phyloP scores from a whole-genome alignment of 768 basidiomycete species.

The Cubamyces lactineus region DNA sequence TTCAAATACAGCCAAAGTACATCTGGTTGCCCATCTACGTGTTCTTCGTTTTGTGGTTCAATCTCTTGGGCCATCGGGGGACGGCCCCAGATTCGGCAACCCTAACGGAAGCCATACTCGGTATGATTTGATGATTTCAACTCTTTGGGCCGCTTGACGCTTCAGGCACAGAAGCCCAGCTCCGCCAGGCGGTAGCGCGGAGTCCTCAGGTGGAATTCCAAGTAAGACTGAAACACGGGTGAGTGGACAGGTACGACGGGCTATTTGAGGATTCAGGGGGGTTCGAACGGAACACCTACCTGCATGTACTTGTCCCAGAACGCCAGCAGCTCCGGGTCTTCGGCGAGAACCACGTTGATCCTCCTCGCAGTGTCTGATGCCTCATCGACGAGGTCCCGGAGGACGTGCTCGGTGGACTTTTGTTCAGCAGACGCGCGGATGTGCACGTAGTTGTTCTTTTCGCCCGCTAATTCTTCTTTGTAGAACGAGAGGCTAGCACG shows the following conservation, averaged over 20 bases:
- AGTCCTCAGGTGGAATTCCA: conserved; percentile 13
- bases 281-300: not conserved
- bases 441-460: conserved; percentile 26
- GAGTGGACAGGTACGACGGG: not conserved
- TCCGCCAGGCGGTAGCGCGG: conserved; percentile 8
- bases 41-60: too few species aligned
- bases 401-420: not conserved
- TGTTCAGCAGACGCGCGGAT: conserved; percentile 18
- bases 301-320: conserved; percentile 9
- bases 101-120: too few species aligned
- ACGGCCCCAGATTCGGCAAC: too few species aligned
- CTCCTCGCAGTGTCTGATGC: conserved; percentile 8
- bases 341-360: not conserved
- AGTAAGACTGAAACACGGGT: not conserved
- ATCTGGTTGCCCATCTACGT: too few species aligned
- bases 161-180: conserved; percentile 4
- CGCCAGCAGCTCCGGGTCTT: conserved; percentile 1
- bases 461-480: conserved; percentile 27
- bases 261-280: not conserved
- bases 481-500: conserved; percentile 25
- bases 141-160: too few species aligned
- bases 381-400: conserved; percentile 17
- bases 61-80: too few species aligned
- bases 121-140: too few species aligned
- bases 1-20: too few species aligned